A percentile compares a stretch with the other conserved stretches of the same genome.
These are phyloP conservation scores for Ruellia speciosa DNA, from an alignment of 305 asterid species.

Conservation along the genomic window DNA sequence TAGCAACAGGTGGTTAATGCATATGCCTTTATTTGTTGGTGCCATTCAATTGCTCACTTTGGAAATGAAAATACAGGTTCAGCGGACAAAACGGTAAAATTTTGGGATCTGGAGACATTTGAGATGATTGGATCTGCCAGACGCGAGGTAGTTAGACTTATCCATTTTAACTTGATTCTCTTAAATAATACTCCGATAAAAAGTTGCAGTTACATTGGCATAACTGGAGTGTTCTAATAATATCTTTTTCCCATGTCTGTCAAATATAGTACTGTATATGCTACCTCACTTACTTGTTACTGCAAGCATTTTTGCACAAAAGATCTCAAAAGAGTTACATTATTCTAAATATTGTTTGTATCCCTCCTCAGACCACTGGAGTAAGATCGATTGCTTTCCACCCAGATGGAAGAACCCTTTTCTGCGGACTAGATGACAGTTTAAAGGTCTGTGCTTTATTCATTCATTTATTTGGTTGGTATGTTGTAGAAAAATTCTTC, in stretches of 20 bases:
- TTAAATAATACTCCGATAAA: too few relatives aligned
- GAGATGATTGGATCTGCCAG: slow-evolving; percentile 96
- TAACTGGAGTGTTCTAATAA: too few relatives aligned
- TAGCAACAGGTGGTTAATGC: slow-evolving; percentile 69
- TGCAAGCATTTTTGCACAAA: too few relatives aligned
- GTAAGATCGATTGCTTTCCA: slow-evolving; percentile 81
- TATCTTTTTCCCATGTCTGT: neutral
- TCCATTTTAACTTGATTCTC: slow-evolving; percentile 11
- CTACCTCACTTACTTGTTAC: too few relatives aligned
- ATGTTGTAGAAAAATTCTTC: neutral
- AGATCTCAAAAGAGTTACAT: neutral
- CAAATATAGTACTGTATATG: too few relatives aligned
- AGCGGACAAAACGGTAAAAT: slow-evolving; percentile 92
- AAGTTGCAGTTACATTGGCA: neutral
- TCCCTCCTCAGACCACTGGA: slow-evolving; percentile 61
- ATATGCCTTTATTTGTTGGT: neutral
- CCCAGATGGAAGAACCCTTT: slow-evolving; percentile 93
- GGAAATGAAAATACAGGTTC: slow-evolving; percentile 57
- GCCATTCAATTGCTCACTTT: neutral
- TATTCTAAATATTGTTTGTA: slow-evolving; percentile 11
- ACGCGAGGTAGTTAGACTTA: slow-evolving; percentile 57
- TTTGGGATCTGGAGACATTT: slow-evolving; percentile 99
- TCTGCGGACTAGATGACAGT: slow-evolving; percentile 87
- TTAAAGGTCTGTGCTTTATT: slow-evolving; percentile 53
- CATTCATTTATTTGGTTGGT: slow-evolving; percentile 18